Percentiles rank a stretch among this genome's conserved stretches.
These are phyloP conservation scores for Diplosphaera chodatii DNA, from an alignment of 139 green algal species.

Conservation along the genomic window DNA sequence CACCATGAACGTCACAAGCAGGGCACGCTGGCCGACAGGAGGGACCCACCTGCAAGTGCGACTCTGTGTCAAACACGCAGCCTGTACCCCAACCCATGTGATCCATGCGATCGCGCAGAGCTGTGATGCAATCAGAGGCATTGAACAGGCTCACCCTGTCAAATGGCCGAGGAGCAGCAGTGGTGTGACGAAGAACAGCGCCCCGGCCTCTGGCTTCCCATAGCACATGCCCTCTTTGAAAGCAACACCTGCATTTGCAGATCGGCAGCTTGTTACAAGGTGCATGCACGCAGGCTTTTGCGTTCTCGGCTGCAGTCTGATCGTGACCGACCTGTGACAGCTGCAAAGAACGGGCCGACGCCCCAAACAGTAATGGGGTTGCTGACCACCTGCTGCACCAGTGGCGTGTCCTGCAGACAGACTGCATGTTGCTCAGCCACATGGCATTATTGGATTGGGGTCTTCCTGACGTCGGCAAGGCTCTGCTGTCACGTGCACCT, in stretches of 20 bases:
- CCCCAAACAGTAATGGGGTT: constrained; percentile 72
- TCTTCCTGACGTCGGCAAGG: too few species aligned
- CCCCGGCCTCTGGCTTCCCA: constrained; percentile 62
- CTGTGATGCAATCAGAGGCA: too few species aligned
- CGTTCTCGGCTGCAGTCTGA: too few species aligned
- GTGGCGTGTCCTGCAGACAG: neutral
- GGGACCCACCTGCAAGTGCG: constrained; percentile 20
- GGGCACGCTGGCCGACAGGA: constrained; percentile 11
- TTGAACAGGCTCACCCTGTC: constrained; percentile 1
- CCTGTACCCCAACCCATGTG: too few species aligned
- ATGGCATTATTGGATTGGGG: too few species aligned
- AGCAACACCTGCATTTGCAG: constrained; percentile 62
- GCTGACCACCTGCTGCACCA: constrained; percentile 32
- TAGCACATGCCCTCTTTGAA: constrained; percentile 89
- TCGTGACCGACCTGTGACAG: constrained; percentile 60
- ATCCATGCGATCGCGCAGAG: too few species aligned
- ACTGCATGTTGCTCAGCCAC: too few species aligned
- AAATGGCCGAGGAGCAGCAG: constrained; percentile 34
- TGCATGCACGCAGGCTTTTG: too few species aligned
- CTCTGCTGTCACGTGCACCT: neutral
- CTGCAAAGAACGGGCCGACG: constrained; percentile 84
- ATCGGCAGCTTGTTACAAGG: too few species aligned
- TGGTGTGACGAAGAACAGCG: constrained; percentile 65
- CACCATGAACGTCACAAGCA: constrained; percentile 27
- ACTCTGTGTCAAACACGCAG: too few species aligned